Percentiles rank a stretch among this genome's conserved stretches.
Evolutionary conservation across 108 stramenopile genomes (phyloP).

Genomic region (Mayamaea pseudoterrestris): DNA sequence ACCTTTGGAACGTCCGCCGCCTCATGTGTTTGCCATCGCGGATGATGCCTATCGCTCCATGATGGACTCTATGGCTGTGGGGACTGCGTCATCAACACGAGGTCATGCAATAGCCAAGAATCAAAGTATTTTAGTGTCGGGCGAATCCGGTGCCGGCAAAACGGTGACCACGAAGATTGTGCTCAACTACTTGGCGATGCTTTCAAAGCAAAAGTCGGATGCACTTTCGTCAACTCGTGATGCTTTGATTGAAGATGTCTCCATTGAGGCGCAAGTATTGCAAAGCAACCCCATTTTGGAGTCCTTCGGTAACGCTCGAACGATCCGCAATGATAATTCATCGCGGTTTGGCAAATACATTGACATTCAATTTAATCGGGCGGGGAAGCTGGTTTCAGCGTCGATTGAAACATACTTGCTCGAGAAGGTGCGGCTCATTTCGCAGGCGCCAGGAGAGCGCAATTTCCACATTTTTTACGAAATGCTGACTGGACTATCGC

Average conservation of each 20-base stretch:
- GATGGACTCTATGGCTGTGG: constrained; percentile 25
- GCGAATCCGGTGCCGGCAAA: constrained; percentile 56
- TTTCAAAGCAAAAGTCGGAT: constrained; percentile 9
- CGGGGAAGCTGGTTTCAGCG: constrained; percentile 66
- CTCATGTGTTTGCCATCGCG: constrained; percentile 93
- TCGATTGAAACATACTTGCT: constrained; percentile 87
- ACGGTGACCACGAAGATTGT: constrained; percentile 57
- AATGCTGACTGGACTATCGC: constrained; percentile 32
- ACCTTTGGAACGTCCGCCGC: constrained; percentile 33
- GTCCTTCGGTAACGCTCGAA: constrained; percentile 93
- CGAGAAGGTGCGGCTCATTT: constrained; percentile 85
- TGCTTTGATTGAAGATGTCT: neutral
- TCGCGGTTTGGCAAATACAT: constrained; percentile 92
- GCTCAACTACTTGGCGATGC: constrained; percentile 54
- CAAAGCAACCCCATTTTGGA: constrained; percentile 94
- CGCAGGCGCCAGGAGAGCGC: constrained; percentile 72
- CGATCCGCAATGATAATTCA: constrained; percentile 77
- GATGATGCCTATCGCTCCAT: constrained; percentile 84
- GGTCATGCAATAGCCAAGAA: no score
- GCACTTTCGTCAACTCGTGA: neutral
- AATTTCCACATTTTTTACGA: constrained; percentile 94
- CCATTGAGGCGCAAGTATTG: constrained; percentile 78
- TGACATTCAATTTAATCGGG: constrained; percentile 74
- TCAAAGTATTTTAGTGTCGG: constrained; percentile 47
- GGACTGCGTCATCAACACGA: constrained; percentile 4